Evolutionary conservation across 2,329 filamentous ascomycete genomes (phyloP).

Genomic region (Huntiella abstrusa): DNA sequence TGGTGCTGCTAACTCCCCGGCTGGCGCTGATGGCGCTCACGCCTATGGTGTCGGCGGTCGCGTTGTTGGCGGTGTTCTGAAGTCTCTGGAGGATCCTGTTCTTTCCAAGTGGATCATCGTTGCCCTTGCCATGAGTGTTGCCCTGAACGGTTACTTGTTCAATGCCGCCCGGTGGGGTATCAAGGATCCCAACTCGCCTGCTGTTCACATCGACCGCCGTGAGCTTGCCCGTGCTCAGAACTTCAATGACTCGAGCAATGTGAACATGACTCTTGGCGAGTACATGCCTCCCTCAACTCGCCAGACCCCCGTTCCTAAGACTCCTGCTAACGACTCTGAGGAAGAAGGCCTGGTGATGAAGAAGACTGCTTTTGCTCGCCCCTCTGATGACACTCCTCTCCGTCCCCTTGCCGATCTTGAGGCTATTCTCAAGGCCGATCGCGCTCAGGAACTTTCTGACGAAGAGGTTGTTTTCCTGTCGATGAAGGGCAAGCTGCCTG

Average conservation of each 20-base stretch:
- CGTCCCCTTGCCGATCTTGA: constrained; percentile 56
- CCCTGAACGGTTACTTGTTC: constrained; percentile 92
- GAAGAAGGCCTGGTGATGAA: constrained; percentile 24
- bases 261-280: constrained; percentile 35
- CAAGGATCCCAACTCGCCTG: constrained; percentile 58
- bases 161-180: constrained; percentile 94
- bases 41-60: constrained; percentile 60
- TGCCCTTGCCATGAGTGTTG: constrained; percentile 75
- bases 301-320: constrained; percentile 23
- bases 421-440: constrained; percentile 59
- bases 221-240: constrained; percentile 46
- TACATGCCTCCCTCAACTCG: constrained; percentile 22
- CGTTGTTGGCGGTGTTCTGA: constrained; percentile 76
- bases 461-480: constrained; percentile 72
- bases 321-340: constrained; percentile 41
- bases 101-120: constrained; percentile 96
- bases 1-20: constrained; percentile 13
- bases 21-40: constrained; percentile 42
- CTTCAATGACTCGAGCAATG: constrained; percentile 41
- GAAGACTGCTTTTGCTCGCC: constrained; percentile 16
- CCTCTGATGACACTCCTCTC: constrained; percentile 20
- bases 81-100: constrained; percentile 86
- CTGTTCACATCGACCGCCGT: constrained; percentile 38
- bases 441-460: constrained; percentile 58
- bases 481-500: constrained; percentile 78